Conservation (phyloP, 495 filamentous ascomycete genomes). For the Annulohypoxylon maeteangense region DNA sequence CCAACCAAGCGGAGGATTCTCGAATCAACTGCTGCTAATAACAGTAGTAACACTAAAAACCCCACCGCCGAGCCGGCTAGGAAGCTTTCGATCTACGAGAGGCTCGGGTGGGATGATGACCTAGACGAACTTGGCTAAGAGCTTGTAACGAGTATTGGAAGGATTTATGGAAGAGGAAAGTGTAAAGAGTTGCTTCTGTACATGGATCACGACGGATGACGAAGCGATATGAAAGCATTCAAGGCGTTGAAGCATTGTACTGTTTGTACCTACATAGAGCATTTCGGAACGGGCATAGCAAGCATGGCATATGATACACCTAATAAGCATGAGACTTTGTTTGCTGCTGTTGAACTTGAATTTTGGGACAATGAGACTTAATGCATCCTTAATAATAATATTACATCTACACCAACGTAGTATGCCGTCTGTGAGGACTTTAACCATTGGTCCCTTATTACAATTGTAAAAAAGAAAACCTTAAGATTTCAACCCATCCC, state of each 20-base stretch:
- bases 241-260: conserved; percentile 28
- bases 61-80: conserved; percentile 34
- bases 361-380: neutral
- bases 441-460: too few species aligned
- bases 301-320: conserved; percentile 1
- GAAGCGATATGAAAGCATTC: conserved; percentile 38
- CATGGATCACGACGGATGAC: conserved; percentile 27
- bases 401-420: too few species aligned
- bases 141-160: neutral
- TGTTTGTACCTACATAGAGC: conserved; percentile 25
- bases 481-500: too few species aligned
- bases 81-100: conserved; percentile 71
- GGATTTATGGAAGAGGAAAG: neutral
- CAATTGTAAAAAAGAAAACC: too few species aligned
- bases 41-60: conserved; percentile 29
- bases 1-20: conserved; percentile 55
- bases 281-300: conserved; percentile 5
- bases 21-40: conserved; percentile 41
- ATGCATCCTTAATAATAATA: too few species aligned
- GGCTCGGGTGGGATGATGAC: conserved; percentile 82
- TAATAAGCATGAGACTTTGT: conserved; percentile 3
- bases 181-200: neutral
- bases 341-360: neutral
- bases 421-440: too few species aligned
- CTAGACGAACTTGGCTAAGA: conserved; percentile 54